Base-by-base conservation (phyloP, 2,329 filamentous ascomycete species). In the Apiospora marii region DNA sequence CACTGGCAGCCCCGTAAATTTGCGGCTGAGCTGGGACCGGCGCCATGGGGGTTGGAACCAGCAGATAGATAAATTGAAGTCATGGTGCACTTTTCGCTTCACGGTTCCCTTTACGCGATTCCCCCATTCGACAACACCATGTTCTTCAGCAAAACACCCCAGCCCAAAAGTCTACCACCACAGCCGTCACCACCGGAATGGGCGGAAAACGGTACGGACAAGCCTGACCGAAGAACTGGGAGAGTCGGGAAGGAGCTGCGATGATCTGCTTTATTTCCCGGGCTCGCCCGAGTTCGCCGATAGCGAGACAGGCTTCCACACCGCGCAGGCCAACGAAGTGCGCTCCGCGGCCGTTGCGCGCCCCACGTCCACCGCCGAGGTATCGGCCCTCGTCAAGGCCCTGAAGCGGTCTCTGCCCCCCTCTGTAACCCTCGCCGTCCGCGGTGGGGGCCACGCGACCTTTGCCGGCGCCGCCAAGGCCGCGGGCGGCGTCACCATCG, bases 401-500 rank as follows among this genome's bases (percentile, higher is more conserved):
- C 53, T 61, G 3, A 16, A 16, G 30, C 27, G 30, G 16, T 61
- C 53, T 30, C 13, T 61, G 16, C 53, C 30, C 27, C 6, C 53
- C 16, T 22, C 53, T 7, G 22, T n/a, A 37, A 22, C 64, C n/a
- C 16, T 68, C 37, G 37, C 64, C 22, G 10, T 68, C 37, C 37
- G 43, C n/a, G 64, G 37, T 37, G 64, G 37, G 22, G 64, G 64
- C 22, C 64, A 68, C 37, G 37, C 64, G 13, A 43, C 64, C 22
- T 68, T 27, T 16, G 64, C 64, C 37, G 64, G 64, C 64, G 64
- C 64, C 64, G 37, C 64, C 37, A 61, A 61, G 53, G 53, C 53
- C 53, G 53, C 53, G 53, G 53, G 30, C 53, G 53, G 53, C 53
- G 53, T 61, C 30, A 43, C 64, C 37, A 16, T 68, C 10, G 64